Evolutionary conservation across 2,329 filamentous ascomycete genomes (phyloP), one percentile per base, ranked within the genome.

Genomic region (Ceratocystis huliohia): DNA sequence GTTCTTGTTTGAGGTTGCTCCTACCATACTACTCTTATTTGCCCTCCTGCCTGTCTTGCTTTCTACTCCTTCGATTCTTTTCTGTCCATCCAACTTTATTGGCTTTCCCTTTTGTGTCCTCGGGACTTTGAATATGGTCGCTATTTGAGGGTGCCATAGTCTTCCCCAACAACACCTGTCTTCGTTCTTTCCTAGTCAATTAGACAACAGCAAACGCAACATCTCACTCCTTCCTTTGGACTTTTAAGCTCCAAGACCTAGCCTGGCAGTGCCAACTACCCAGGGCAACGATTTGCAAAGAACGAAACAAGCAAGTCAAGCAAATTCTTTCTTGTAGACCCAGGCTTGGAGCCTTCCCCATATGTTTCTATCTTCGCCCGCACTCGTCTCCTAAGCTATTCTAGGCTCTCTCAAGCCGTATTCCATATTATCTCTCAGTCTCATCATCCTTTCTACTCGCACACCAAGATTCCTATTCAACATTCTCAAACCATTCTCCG

Each of bases 1-100:
- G 53, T 17, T 57, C 53, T 57, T 30, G 53, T 57, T 57, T 57
- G 53, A 57, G 53, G 7, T 22, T 57, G 53, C 5, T 57, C 53
- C 53, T 57, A 28, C 53, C 53, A 57, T 57, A 22, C 20, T 28
- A 57, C 53, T 28, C 25, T 57, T 57, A n/a, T 28, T 50, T 50
- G 15, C 33, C 33, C 17, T 50, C 46, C 5, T 50, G 17, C 46
- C 46, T 50, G 17, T 50, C 17, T 22, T 50, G 6, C 46, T 20
- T 8, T 7, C 25, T 10, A 28, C 8, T 30, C 10, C 53, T 17
- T 30, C 22, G 8, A 28, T 30, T 56, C 20, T 28, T n/a, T 56
- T 25, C 4, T n/a, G 53, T 4, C 22, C 7, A 28, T 30, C 20
- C 5, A 17, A 15, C 53, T 28, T 33, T 57, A 2, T 57, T 30